phyloP scores from a whole-genome alignment of 495 filamentous ascomycete species.

The Lepraria neglecta region DNA sequence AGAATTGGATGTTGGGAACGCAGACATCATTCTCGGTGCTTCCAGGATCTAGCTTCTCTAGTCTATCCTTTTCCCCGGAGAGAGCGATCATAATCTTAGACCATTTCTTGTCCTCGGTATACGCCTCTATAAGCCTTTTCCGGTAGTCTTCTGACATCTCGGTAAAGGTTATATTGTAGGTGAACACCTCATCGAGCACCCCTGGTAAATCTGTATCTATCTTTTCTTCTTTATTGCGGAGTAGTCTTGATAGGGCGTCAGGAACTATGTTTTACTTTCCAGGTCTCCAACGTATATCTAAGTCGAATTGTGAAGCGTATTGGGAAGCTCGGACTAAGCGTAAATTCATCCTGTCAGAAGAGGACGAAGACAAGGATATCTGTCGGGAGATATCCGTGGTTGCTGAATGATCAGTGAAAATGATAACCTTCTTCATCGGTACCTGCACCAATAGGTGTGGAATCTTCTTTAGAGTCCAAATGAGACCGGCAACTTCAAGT shows the following conservation, averaged over 20 bases:
- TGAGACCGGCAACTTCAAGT: conserved; percentile 16
- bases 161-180: not conserved
- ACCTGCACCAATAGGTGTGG: not conserved
- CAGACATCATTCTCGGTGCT: no score
- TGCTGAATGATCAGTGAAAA: conserved; percentile 1
- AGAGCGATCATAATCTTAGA: no score
- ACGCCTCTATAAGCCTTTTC: not conserved
- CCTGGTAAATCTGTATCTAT: not conserved
- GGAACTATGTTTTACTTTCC: conserved; percentile 7
- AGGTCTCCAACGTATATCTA: conserved; percentile 8
- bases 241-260: not conserved
- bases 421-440: not conserved
- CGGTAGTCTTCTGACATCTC: not conserved
- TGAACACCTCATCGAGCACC: not conserved
- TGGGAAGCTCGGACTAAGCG: conserved; percentile 4
- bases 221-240: not conserved
- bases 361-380: not conserved
- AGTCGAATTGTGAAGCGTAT: conserved; percentile 10
- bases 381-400: not conserved
- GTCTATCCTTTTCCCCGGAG: no score
- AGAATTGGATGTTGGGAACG: no score
- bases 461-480: conserved; percentile 6
- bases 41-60: no score
- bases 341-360: conserved; percentile 12
- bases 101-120: not conserved